Conservation (phyloP, 2,329 filamentous ascomycete genomes). For the Cladosporium oxysporum region DNA sequence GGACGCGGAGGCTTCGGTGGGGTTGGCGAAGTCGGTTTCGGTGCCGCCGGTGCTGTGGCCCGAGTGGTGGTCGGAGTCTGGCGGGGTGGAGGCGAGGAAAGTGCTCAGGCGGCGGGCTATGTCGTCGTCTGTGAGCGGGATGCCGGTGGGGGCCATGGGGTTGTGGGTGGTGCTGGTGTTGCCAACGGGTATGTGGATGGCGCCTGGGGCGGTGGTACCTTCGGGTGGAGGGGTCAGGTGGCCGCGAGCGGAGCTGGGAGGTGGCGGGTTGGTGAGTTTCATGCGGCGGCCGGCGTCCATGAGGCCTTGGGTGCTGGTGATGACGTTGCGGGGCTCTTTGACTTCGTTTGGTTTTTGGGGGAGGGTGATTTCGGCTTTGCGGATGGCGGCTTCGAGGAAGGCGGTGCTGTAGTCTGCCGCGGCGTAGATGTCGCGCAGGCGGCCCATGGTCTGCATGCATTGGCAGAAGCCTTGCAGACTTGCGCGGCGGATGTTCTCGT, state of each 20-base stretch:
- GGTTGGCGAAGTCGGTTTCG: conserved; percentile 15
- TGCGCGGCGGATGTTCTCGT: conserved; percentile 68
- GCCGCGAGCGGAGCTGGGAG: conserved; percentile 16
- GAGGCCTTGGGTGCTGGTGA: conserved; percentile 48
- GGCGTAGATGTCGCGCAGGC: conserved; percentile 83
- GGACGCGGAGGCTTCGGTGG: conserved; percentile 1
- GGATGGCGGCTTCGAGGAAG: conserved; percentile 88
- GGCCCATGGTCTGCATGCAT: conserved; percentile 90
- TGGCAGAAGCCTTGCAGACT: conserved; percentile 82
- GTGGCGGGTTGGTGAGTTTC: conserved; percentile 31
- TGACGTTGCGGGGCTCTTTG: conserved; percentile 35
- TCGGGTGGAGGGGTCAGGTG: conserved; percentile 38
- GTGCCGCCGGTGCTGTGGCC: conserved; percentile 1
- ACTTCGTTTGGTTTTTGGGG: conserved; percentile 42
- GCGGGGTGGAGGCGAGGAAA: conserved; percentile 54
- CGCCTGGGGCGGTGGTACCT: neutral
- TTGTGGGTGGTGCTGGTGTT: conserved; percentile 2
- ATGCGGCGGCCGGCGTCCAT: conserved; percentile 48
- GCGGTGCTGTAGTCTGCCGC: conserved; percentile 95
- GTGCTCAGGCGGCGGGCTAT: conserved; percentile 50
- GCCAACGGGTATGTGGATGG: conserved; percentile 1
- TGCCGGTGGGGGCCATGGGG: conserved; percentile 19
- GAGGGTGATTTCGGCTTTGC: conserved; percentile 79
- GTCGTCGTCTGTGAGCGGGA: conserved; percentile 45
- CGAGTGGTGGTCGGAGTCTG: conserved; percentile 40